Conservation (phyloP, 352 stramenopile genomes). For the Phytopythium montanum region DNA sequence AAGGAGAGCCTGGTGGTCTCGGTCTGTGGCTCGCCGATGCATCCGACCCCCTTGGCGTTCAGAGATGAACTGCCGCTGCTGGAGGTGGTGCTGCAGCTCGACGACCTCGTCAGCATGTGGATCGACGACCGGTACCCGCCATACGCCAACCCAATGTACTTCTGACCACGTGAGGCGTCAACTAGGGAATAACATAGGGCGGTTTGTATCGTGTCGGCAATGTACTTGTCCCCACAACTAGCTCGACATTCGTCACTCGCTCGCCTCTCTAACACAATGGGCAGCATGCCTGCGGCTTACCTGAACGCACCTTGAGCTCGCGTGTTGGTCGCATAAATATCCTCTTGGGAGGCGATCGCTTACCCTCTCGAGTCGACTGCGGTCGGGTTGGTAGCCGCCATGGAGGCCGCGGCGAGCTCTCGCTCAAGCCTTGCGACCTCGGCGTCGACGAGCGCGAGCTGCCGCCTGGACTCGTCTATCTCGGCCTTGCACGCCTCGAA, state of each 20-base stretch:
- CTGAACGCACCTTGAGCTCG: no score
- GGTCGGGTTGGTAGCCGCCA: not conserved
- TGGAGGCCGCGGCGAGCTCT: conserved; percentile 2
- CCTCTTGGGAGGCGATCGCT: not conserved
- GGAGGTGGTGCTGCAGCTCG: conserved; percentile 55
- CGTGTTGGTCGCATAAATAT: conserved; percentile 11
- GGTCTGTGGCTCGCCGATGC: conserved; percentile 39
- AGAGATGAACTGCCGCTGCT: conserved; percentile 57
- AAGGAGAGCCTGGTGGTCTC: conserved; percentile 53
- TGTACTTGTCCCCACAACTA: not conserved
- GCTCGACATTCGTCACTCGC: not conserved
- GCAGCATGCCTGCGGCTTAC: not conserved
- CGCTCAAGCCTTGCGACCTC: conserved; percentile 7
- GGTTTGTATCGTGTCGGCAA: not conserved
- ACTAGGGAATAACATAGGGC: not conserved
- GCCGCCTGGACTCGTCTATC: conserved; percentile 3
- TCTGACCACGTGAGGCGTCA: conserved; percentile 17
- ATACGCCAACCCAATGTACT: conserved; percentile 70
- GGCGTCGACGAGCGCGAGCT: not conserved
- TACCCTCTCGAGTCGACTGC: not conserved
- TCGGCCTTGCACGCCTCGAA: conserved; percentile 1
- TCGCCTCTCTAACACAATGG: not conserved
- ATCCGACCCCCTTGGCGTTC: conserved; percentile 53
- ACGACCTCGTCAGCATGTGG: conserved; percentile 73
- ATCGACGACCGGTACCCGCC: conserved; percentile 67